Base-by-base conservation (phyloP, 2,329 filamentous ascomycete species). In the Paecilomyces variotii region DNA sequence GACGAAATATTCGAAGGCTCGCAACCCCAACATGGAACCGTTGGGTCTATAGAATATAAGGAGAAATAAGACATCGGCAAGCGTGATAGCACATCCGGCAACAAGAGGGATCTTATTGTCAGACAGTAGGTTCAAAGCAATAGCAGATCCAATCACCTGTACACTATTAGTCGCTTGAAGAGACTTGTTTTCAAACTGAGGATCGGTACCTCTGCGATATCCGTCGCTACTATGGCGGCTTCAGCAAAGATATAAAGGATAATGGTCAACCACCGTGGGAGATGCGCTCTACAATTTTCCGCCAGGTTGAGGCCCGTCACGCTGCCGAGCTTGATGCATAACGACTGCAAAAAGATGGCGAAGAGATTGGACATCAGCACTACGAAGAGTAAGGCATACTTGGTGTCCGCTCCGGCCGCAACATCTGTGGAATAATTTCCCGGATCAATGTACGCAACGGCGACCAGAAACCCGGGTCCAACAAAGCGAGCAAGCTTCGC, bases 241-340 rank as follows among this genome's bases (percentile, higher is more conserved):
- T 89, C 87, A 1, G 86, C 82, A 62, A 89, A 75, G 24, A 79
- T 70, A 65, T 89, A 89, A 2, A 89, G 75, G 19, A 78, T 67
- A 52, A 82, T 79, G 61, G 85, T 87, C 57, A 89, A 68, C 87
- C 86, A 89, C 63, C 76, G 76, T 1, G 87, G 87, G 12, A 88
- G 77, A 68, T 86, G 85, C 7, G 80, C 83, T 34, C 86, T 81
- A 64, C 85, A 88, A 9, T 85, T 84, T 61, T 87, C 80, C 0
- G 87, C 84, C 12, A 89, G 77, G 65, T 88, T 86, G 55, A 88
- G 73, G 1, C 87, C 87, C 1, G 83, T 88, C 62, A 89, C 85
- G 12, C 84, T 87, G 32, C 87, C 87, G 4, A 89, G 79, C 69
- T 88, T 88, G 71, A 80, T 76, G 54, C 78, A 79, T 25, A 81